A percentile compares a stretch with the other conserved stretches of the same genome.
Conservation (phyloP, 1,284 basidiomycete genomes). For the Melanopsichium pennsylvanicum region DNA sequence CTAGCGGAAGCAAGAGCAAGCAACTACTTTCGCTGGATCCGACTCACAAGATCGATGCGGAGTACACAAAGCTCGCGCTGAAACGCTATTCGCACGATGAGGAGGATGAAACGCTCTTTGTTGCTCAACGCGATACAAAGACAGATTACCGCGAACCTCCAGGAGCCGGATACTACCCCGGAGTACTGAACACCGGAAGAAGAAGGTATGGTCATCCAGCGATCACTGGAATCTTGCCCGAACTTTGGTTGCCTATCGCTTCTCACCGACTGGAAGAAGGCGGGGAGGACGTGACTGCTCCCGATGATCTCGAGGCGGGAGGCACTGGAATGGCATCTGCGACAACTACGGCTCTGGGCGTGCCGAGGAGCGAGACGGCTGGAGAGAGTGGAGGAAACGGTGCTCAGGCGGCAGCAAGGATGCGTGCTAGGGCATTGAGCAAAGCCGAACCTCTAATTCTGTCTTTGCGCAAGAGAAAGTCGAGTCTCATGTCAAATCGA, state of each 20-base stretch:
- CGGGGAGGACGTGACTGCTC: constrained; percentile 17
- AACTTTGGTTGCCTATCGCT: constrained; percentile 59
- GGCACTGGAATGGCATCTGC: constrained; percentile 15
- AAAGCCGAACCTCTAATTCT: constrained; percentile 47
- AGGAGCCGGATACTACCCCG: constrained; percentile 49
- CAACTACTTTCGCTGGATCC: constrained; percentile 29
- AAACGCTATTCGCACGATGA: constrained; percentile 76
- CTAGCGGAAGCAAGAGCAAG: constrained; percentile 24
- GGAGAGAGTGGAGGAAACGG: neutral
- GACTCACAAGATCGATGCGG: constrained; percentile 26
- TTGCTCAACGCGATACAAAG: constrained; percentile 69
- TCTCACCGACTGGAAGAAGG: constrained; percentile 18
- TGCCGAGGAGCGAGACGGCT: neutral
- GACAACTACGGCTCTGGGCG: constrained; percentile 22
- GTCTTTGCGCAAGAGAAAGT: constrained; percentile 44
- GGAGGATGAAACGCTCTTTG: constrained; percentile 92
- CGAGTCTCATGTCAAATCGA: constrained; percentile 15
- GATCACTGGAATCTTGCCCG: constrained; percentile 56
- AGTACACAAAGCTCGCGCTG: constrained; percentile 62
- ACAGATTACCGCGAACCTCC: constrained; percentile 61
- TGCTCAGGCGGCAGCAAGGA: constrained; percentile 7
- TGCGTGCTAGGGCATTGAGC: constrained; percentile 11
- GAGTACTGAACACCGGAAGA: constrained; percentile 52
- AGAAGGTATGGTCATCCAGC: constrained; percentile 61
- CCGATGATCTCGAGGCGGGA: constrained; percentile 25